phyloP scores from a whole-genome alignment of 805 yeast species.

The Saturnispora gosingensis region DNA sequence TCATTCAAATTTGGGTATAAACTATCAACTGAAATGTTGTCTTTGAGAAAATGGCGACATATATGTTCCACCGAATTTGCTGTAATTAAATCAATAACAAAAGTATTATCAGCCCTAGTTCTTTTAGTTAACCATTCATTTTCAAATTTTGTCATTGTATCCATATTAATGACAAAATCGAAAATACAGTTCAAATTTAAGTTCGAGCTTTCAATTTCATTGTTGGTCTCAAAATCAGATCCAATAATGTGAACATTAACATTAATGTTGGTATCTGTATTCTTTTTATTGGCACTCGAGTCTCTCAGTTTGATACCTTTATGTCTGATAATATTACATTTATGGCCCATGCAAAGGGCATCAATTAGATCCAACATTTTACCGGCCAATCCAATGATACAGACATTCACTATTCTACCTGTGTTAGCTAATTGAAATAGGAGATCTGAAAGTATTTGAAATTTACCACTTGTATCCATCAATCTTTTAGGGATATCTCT shows the following conservation, averaged over 20 bases:
- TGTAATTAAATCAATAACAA: constrained; percentile 59
- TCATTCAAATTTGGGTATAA: constrained; percentile 40
- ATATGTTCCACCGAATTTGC: constrained; percentile 81
- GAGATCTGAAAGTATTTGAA: constrained; percentile 57
- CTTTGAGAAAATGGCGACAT: constrained; percentile 22
- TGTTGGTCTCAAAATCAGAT: constrained; percentile 15
- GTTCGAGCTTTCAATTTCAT: not conserved
- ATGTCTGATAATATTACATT: constrained; percentile 46
- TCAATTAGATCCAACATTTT: constrained; percentile 64
- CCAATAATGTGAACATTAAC: constrained; percentile 34
- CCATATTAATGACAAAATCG: constrained; percentile 26
- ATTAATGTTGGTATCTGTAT: constrained; percentile 15
- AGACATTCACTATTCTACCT: constrained; percentile 40
- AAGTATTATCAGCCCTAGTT: constrained; percentile 19
- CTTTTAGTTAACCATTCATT: constrained; percentile 11
- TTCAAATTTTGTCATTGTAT: constrained; percentile 23
- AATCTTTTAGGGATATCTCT: constrained; percentile 64
- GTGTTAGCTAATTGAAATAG: constrained; percentile 35
- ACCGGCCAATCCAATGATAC: constrained; percentile 61
- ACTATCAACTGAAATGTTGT: constrained; percentile 23
- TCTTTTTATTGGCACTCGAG: constrained; percentile 17
- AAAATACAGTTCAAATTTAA: constrained; percentile 4
- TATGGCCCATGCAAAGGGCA: constrained; percentile 57
- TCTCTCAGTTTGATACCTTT: constrained; percentile 57
- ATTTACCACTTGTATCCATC: constrained; percentile 78